Conservation (phyloP, 345 rosid genomes). For the Luvunga scandens region DNA sequence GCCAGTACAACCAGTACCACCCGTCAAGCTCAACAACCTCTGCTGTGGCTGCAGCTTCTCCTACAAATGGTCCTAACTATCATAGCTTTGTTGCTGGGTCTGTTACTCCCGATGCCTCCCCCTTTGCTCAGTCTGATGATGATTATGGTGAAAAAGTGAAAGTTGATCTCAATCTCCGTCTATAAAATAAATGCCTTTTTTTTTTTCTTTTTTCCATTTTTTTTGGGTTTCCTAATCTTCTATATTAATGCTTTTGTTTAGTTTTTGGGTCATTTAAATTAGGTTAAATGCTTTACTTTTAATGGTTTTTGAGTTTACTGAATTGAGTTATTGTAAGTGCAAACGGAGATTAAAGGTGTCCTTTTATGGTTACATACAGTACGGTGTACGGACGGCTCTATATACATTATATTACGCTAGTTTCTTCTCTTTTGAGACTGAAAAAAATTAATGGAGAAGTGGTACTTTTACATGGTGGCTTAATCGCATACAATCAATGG, state of each 20-base stretch:
- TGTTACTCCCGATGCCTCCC: constrained; percentile 3
- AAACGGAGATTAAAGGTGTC: neutral
- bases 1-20: neutral
- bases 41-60: neutral
- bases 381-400: neutral
- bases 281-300: neutral
- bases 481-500: neutral
- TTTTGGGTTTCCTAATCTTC: too few relatives aligned
- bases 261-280: neutral
- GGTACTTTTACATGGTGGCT: neutral
- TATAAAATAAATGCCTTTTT: constrained; percentile 9
- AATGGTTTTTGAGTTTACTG: neutral
- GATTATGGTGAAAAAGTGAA: constrained; percentile 24
- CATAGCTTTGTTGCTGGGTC: neutral
- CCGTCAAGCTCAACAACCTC: constrained; percentile 3
- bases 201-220: too few relatives aligned
- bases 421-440: neutral
- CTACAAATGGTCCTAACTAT: neutral
- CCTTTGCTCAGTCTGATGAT: neutral
- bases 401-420: neutral
- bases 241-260: neutral
- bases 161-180: constrained; percentile 49
- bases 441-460: neutral
- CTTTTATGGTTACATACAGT: neutral
- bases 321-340: neutral